Base-by-base conservation (phyloP, 805 yeast species). In the Hanseniaspora guilliermondii region DNA sequence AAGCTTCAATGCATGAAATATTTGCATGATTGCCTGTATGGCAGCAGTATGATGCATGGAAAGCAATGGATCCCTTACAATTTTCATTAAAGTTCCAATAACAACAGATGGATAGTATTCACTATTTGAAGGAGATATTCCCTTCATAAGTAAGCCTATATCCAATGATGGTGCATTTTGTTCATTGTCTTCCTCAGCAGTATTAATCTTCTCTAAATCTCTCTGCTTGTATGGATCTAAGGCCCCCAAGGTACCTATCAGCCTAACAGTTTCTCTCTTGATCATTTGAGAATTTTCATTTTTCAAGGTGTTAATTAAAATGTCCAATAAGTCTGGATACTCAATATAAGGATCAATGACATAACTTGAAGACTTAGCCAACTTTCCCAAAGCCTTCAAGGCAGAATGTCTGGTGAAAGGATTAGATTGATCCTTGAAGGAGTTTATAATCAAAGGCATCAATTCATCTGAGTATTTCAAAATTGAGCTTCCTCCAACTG, bases 61-160 rank as follows among this genome's bases (percentile, higher is more conserved):
- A 55, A 91, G 73, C 0, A 97, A 86, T 0, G 85, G 79, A 66
- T 93, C 98, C 59, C 83, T 83, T 42, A 93, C 69, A 19, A 93
- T 83, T 57, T 83, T 86, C 80, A 89, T 77, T 57, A 93, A 70
- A 6, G 89, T 86, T 45, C 81, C 81, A 44, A 93, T 86, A 0
- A 91, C 97, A 24, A 93, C 97, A 0, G 96, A 88, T 2, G 97
- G 96, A 62, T 86, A 89, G 61, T 89, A 93, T 60, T 91, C 97
- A 55, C 89, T 97, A 60, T 77, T 77, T 0, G 94, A 83, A 1
- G 97, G 97, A 6, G 95, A 84, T 76, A 87, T 85, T 4, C 96
- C 96, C 62, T 86, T 86, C 89, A 93, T 87, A 52, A 93, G 72
- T 24, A 93, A 71, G 6, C 91, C 87, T 59, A 91, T 85, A 62